Percentiles rank a stretch among this genome's conserved stretches.
Evolutionary conservation across 1,139 yeast species (phyloP).

Genomic region (Suhomyces bribrorum): DNA sequence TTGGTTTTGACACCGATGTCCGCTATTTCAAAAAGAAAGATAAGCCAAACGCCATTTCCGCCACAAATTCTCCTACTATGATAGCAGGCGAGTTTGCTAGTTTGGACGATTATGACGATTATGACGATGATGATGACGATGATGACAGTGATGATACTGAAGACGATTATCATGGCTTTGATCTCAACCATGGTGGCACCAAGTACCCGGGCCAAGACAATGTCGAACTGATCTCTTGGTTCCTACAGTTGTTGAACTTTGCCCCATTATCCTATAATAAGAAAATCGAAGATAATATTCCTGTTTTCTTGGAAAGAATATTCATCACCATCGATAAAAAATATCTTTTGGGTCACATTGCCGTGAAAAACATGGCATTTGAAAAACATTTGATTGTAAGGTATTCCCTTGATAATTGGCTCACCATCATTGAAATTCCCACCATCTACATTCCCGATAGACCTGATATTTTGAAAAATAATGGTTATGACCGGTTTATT

Average conservation of each 20-base stretch:
- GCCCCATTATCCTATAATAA: conserved; percentile 39
- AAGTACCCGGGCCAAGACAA: conserved; percentile 24
- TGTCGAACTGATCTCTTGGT: conserved; percentile 44
- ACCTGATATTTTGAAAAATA: conserved; percentile 51
- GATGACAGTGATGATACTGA: conserved; percentile 30
- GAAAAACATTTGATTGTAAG: conserved; percentile 63
- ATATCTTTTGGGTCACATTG: conserved; percentile 68
- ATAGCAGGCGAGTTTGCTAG: conserved; percentile 24
- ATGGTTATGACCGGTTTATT: conserved; percentile 59
- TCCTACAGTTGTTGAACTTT: conserved; percentile 51
- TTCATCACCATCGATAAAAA: conserved; percentile 59
- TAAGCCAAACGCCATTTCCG: conserved; percentile 73
- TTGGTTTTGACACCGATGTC: conserved; percentile 66
- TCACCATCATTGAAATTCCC: conserved; percentile 66
- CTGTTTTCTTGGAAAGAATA: conserved; percentile 66
- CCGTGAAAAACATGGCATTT: conserved; percentile 68
- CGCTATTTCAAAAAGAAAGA: conserved; percentile 72
- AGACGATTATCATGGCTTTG: conserved; percentile 19
- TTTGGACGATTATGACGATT: conserved; percentile 19
- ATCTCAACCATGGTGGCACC: conserved; percentile 18
- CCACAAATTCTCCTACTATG: conserved; percentile 57
- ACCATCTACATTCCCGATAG: conserved; percentile 63
- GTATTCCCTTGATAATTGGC: conserved; percentile 73
- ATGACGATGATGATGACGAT: conserved; percentile 24
- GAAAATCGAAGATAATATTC: conserved; percentile 37